These are phyloP conservation scores for Mortierella sp. DNA, from an alignment of 371 early-diverging fungal species.

Conservation along the genomic window DNA sequence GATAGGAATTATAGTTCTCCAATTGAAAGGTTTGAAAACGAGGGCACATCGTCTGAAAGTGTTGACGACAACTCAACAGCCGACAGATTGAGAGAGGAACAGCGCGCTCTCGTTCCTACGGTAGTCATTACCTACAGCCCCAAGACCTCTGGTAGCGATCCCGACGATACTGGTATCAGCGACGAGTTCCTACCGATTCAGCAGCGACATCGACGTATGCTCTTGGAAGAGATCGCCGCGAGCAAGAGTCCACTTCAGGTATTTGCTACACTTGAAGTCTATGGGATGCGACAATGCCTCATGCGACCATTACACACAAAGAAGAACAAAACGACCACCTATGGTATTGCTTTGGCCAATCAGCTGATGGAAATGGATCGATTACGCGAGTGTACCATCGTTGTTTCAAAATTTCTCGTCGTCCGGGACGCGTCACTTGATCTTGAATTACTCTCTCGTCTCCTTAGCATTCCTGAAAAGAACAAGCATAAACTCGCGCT, in stretches of 20 bases:
- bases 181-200: not conserved
- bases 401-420: not conserved
- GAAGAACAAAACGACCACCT: not conserved
- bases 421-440: not conserved
- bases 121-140: too few relatives aligned
- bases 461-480: not conserved
- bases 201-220: not conserved
- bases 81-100: too few relatives aligned
- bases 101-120: too few relatives aligned
- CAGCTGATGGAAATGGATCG: not conserved
- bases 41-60: too few relatives aligned
- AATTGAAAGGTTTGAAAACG: too few relatives aligned
- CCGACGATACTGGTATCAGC: not conserved
- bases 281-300: not conserved
- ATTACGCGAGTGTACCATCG: not conserved
- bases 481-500: too few relatives aligned
- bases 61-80: too few relatives aligned
- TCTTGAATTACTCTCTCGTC: not conserved
- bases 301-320: not conserved
- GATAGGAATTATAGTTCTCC: too few relatives aligned
- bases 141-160: not conserved
- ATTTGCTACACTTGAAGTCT: slow-evolving; percentile 2
- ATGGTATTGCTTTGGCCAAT: not conserved
- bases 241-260: not conserved
- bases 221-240: not conserved